Percentiles rank a stretch among this genome's conserved stretches.
These are phyloP conservation scores for Mycocentrospora acerina DNA, from an alignment of 2,329 filamentous ascomycete species.

Conservation along the genomic window DNA sequence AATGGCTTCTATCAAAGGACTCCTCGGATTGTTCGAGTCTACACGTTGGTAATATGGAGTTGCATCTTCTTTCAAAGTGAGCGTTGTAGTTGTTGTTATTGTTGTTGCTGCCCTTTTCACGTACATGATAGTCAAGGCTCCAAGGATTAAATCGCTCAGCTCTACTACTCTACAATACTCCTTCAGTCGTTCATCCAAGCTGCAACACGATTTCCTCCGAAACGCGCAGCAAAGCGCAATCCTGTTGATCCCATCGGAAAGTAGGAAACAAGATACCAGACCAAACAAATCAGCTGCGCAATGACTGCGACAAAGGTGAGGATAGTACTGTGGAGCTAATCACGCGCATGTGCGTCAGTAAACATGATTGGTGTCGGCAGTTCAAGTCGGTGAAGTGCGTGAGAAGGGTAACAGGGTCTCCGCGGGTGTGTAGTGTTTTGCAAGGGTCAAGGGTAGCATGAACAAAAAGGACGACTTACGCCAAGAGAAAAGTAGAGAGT, in stretches of 20 bases:
- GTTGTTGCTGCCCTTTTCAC: too few relatives aligned
- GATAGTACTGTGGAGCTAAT: conserved; percentile 70
- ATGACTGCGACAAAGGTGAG: conserved; percentile 84
- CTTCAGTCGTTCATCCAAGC: conserved; percentile 80
- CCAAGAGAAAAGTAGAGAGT: conserved; percentile 91
- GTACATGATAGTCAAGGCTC: too few relatives aligned
- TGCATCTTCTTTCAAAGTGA: conserved; percentile 15
- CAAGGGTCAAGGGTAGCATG: conserved; percentile 13
- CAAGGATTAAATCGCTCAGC: too few relatives aligned
- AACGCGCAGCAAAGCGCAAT: conserved; percentile 79
- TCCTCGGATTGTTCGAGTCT: too few relatives aligned
- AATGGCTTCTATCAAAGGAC: conserved; percentile 3
- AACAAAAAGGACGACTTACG: conserved; percentile 62
- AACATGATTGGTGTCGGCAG: conserved; percentile 14
- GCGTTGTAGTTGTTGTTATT: conserved; percentile 11
- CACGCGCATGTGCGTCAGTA: conserved; percentile 41
- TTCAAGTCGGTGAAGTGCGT: conserved; percentile 23
- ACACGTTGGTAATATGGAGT: conserved; percentile 4
- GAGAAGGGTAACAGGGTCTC: conserved; percentile 23
- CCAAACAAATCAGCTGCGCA: conserved; percentile 76
- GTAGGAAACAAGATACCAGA: conserved; percentile 96
- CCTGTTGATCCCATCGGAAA: conserved; percentile 95
- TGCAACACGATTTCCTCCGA: conserved; percentile 80
- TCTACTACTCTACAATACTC: conserved; percentile 11
- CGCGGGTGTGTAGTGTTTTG: conserved; percentile 19